phyloP scores from a whole-genome alignment of 371 early-diverging fungal species.

The Mortierella polycephala region DNA sequence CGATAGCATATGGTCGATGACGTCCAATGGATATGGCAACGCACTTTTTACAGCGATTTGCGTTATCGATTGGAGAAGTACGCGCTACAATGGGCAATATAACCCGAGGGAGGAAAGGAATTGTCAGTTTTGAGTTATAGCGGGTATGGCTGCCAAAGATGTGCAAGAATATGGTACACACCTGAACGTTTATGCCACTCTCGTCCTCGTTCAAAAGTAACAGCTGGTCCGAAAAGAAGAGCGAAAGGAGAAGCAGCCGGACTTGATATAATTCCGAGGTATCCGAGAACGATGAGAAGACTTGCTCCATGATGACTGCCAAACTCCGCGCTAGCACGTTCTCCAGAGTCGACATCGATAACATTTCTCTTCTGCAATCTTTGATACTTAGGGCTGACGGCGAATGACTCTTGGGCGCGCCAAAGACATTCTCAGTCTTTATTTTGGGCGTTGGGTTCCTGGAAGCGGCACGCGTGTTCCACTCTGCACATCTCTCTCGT shows the following conservation, averaged over 20 bases:
- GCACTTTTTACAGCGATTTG: slow-evolving; percentile 9
- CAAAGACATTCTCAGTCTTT: slow-evolving; percentile 1
- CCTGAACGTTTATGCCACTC: slow-evolving; percentile 39
- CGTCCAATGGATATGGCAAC: slow-evolving; percentile 17
- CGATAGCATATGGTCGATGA: slow-evolving; percentile 13
- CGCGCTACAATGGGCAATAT: slow-evolving; percentile 3
- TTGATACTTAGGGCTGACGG: slow-evolving; percentile 2
- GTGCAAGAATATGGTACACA: neutral
- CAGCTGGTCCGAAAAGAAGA: slow-evolving; percentile 25
- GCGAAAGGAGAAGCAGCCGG: slow-evolving; percentile 10
- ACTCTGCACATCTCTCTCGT: slow-evolving; percentile 32
- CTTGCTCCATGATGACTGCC: slow-evolving; percentile 4
- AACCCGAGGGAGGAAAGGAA: neutral
- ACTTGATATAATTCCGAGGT: slow-evolving; percentile 9
- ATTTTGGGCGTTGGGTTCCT: neutral
- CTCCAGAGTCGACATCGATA: slow-evolving; percentile 20
- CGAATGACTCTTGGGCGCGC: neutral
- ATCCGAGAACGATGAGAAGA: slow-evolving; percentile 1
- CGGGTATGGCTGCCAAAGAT: neutral
- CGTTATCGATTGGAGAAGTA: slow-evolving; percentile 2
- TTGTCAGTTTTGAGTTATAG: neutral
- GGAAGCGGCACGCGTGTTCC: slow-evolving; percentile 4
- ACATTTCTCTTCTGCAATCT: slow-evolving; percentile 23
- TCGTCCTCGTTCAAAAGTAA: slow-evolving; percentile 20
- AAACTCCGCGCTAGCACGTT: slow-evolving; percentile 18